Base-by-base conservation (phyloP, 1,284 basidiomycete genomes). In the Fomitopsis betulina region DNA sequence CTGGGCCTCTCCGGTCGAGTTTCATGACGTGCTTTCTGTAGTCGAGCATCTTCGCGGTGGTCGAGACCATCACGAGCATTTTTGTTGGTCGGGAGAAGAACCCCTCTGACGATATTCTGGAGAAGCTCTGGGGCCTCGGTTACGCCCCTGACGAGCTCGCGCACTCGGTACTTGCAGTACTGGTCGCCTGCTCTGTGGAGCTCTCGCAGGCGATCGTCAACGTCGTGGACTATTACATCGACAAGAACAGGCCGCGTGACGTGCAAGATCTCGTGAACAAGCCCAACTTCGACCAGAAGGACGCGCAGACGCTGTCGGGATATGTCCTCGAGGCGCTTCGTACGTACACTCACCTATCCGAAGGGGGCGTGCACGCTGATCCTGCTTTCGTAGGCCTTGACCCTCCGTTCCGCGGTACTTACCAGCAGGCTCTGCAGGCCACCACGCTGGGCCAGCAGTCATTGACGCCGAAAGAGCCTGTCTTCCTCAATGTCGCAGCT, bases 121-220 rank as follows among this genome's bases (percentile, higher is more conserved):
- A 82, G 63, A 79, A 80, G 6, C 73, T 93, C 27, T 74, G 79
- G 37, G 79, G 76, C 19, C 70, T 84, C 25, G 83, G 84, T 3
- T 77, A 79, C 47, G 78, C 82, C 5, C 73, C 75, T 1, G 84
- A 89, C 54, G 79, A 86, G 56, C 73, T 88, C 15, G 79, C 85
- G 9, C 90, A 90, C 66, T 81, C 81, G 32, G 75, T 91, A 43
- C 70, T 93, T 35, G 87, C 89, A n/a, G 70, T 93, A 32, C 74
- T 91, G 72, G 80, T 91, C 55, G 81, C 82, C 23, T 74, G 82
- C 3, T 83, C 85, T 5, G 84, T 86, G 12, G 89, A 91, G 72
- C 69, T 91, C 42, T 82, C 86, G 15, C 77, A 92, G 59, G 82
- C 75, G 3, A 64, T 82, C 59, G 74, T 78, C 47, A 76, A 83